Conservation (phyloP, 2,329 filamentous ascomycete species). For the Byssothecium circinans region DNA sequence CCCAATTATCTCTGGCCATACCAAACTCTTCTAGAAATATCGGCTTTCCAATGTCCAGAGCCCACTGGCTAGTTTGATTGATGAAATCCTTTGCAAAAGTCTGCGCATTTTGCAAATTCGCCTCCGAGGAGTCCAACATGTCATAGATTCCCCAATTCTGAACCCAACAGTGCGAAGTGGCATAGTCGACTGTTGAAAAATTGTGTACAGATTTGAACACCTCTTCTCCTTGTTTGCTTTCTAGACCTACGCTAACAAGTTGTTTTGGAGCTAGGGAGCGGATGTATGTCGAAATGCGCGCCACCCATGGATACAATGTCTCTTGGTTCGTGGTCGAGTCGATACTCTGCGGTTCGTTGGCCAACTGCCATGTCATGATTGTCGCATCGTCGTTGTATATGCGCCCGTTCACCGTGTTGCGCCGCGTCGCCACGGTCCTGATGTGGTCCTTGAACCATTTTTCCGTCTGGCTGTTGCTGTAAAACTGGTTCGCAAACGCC, state of each 20-base stretch:
- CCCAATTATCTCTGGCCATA: slow-evolving; percentile 47
- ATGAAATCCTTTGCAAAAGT: slow-evolving; percentile 41
- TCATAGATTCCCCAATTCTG: slow-evolving; percentile 31
- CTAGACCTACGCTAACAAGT: slow-evolving; percentile 44
- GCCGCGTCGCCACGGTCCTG: slow-evolving; percentile 37
- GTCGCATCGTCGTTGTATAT: slow-evolving; percentile 43
- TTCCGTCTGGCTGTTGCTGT: slow-evolving; percentile 39
- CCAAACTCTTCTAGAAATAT: slow-evolving; percentile 47
- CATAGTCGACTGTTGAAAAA: slow-evolving; percentile 42
- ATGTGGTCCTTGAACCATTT: slow-evolving; percentile 44
- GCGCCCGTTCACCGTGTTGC: slow-evolving; percentile 42
- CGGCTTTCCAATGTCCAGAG: slow-evolving; percentile 42
- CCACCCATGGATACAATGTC: slow-evolving; percentile 41
- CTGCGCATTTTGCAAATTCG: slow-evolving; percentile 38
- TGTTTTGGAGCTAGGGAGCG: slow-evolving; percentile 41
- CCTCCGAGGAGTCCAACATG: slow-evolving; percentile 39
- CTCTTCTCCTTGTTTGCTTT: slow-evolving; percentile 45
- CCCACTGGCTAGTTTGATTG: slow-evolving; percentile 38
- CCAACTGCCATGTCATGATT: slow-evolving; percentile 47
- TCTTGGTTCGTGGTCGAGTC: slow-evolving; percentile 32
- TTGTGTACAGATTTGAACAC: slow-evolving; percentile 45
- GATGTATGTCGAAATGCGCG: slow-evolving; percentile 42
- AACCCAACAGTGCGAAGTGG: slow-evolving; percentile 46
- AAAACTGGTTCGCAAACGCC: slow-evolving; percentile 40
- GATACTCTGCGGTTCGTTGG: slow-evolving; percentile 44